Conservation (phyloP, 805 yeast genomes). For the Cephaloascus fragrans region DNA sequence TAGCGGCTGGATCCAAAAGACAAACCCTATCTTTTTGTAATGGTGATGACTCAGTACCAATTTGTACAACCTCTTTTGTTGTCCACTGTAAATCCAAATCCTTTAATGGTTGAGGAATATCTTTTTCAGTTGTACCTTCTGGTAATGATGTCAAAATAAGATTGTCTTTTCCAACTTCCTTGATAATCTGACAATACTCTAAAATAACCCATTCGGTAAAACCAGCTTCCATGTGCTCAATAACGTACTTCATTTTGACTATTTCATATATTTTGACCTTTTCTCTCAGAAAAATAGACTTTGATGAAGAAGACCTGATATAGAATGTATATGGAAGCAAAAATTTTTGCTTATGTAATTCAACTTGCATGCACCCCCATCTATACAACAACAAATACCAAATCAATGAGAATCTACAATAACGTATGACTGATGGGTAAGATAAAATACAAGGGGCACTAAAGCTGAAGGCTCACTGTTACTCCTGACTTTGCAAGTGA, state of each 20-base stretch:
- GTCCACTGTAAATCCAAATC: slow-evolving; percentile 77
- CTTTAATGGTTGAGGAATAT: slow-evolving; percentile 52
- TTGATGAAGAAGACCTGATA: no score
- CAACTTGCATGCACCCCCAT: not conserved
- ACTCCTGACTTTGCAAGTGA: no score
- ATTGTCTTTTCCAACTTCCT: slow-evolving; percentile 74
- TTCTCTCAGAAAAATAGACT: no score
- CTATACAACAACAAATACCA: not conserved
- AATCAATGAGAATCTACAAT: not conserved
- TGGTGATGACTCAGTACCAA: slow-evolving; percentile 29
- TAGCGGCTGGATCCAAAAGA: slow-evolving; percentile 83
- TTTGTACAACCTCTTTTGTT: slow-evolving; percentile 52
- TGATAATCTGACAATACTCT: slow-evolving; percentile 75
- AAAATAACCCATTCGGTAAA: slow-evolving; percentile 93
- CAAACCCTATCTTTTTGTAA: slow-evolving; percentile 49
- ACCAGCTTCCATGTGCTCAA: slow-evolving; percentile 96
- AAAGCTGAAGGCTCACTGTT: no score
- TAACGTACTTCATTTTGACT: slow-evolving; percentile 68
- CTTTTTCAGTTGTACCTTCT: slow-evolving; percentile 41
- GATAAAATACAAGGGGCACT: not conserved
- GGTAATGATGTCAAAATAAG: slow-evolving; percentile 74
- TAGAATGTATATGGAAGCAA: no score
- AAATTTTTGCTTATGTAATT: not conserved
- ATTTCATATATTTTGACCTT: not conserved
- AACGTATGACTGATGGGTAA: not conserved